phyloP scores from a whole-genome alignment of 2,329 filamentous ascomycete genomes.

The Geoglossum cookeanum region DNA sequence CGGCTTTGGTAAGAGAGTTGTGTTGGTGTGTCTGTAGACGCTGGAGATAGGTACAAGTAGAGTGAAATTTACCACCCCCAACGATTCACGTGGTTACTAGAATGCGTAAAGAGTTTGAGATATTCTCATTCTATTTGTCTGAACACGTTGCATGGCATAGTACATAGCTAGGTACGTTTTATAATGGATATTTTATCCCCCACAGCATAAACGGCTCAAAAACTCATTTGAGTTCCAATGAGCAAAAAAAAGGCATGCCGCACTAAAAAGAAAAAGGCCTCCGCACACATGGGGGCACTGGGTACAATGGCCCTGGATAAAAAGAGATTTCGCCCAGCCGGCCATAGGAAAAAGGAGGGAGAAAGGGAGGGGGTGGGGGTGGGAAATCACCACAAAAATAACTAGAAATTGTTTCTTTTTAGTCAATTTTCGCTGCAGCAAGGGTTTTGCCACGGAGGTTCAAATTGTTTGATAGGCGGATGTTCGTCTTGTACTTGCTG shows the following conservation, averaged over 20 bases:
- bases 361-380: background rate
- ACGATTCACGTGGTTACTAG: too few species aligned
- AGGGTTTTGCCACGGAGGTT: slow-evolving; percentile 46
- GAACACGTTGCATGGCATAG: background rate
- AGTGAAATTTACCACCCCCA: too few species aligned
- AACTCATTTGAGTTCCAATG: background rate
- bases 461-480: slow-evolving; percentile 67
- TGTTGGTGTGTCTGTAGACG: too few species aligned
- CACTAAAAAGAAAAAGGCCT: too few species aligned
- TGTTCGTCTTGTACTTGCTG: slow-evolving; percentile 48
- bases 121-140: background rate
- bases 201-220: background rate
- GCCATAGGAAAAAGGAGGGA: too few species aligned
- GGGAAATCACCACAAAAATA: background rate
- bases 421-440: slow-evolving; percentile 60
- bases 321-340: too few species aligned
- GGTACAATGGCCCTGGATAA: background rate
- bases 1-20: too few species aligned
- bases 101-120: background rate
- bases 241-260: too few species aligned
- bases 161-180: background rate
- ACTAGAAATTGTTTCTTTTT: slow-evolving; percentile 5
- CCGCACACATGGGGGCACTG: background rate
- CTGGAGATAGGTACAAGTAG: too few species aligned
- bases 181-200: background rate